Percentiles rank a stretch among this genome's conserved stretches.
Conservation (phyloP, 75 land plant species). For the Azolla pinnata region DNA sequence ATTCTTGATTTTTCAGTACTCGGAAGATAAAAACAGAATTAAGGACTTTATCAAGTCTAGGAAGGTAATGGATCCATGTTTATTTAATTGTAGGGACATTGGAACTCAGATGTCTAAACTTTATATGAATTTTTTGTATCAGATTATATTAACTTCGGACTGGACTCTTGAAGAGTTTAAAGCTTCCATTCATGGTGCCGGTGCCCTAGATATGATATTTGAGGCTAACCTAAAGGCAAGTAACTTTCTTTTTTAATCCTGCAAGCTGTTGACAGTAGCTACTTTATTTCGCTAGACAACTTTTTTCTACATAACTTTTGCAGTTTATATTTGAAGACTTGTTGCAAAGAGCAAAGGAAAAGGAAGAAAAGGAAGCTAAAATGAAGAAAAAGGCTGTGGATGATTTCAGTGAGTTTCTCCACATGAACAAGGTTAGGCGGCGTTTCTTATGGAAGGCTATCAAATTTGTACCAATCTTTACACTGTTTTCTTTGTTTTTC, state of each 20-base stretch:
- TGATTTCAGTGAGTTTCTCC: conserved; percentile 52
- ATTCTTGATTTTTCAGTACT: conserved; percentile 41
- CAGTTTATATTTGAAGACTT: conserved; percentile 83
- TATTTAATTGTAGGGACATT: not conserved
- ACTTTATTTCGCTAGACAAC: not conserved
- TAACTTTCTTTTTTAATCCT: not conserved
- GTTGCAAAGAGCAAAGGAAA: conserved; percentile 66
- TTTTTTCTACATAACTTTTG: no score
- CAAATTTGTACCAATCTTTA: no score
- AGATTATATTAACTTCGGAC: conserved; percentile 50
- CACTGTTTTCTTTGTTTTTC: not conserved
- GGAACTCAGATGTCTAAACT: not conserved
- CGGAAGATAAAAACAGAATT: conserved; percentile 64
- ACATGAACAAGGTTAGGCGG: conserved; percentile 54
- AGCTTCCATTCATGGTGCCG: conserved; percentile 41
- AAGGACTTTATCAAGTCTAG: conserved; percentile 67
- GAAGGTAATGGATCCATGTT: conserved; percentile 31
- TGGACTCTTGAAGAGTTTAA: conserved; percentile 75
- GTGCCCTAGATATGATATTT: conserved; percentile 40
- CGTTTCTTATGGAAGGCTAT: no score
- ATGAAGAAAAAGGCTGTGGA: conserved; percentile 70
- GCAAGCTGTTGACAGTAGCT: not conserved
- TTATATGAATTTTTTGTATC: not conserved
- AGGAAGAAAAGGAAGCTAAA: conserved; percentile 93
- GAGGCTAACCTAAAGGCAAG: conserved; percentile 76